Conservation (phyloP, 1,139 yeast genomes). For the Debaryomyces sp. region DNA sequence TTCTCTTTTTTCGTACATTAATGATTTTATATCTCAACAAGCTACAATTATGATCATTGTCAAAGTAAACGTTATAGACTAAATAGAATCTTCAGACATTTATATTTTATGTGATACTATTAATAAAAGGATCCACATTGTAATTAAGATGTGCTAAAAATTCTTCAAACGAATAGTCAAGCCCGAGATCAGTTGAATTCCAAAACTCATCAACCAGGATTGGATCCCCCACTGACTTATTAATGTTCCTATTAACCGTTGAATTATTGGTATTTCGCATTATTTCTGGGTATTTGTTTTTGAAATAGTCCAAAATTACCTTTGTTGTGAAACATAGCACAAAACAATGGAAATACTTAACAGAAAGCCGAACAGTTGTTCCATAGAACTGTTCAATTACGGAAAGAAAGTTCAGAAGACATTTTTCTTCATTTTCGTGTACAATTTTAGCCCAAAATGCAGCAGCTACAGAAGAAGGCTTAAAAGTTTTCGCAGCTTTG, state of each 20-base stretch:
- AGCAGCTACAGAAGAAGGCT: slow-evolving; percentile 24
- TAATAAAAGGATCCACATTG: slow-evolving; percentile 1
- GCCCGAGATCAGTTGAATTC: background rate
- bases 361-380: slow-evolving; percentile 1
- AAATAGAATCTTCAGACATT: too few relatives aligned
- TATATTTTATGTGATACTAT: background rate
- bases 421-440: slow-evolving; percentile 12
- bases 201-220: background rate
- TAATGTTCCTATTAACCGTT: background rate
- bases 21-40: too few relatives aligned
- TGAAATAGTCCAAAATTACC: slow-evolving; percentile 4
- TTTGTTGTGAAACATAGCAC: background rate
- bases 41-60: too few relatives aligned
- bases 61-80: background rate
- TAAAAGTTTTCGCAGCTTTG: slow-evolving; percentile 18
- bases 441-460: slow-evolving; percentile 26
- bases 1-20: too few relatives aligned
- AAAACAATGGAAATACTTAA: slow-evolving; percentile 4
- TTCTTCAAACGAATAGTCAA: background rate
- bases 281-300: background rate
- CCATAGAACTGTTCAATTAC: slow-evolving; percentile 5
- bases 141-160: background rate
- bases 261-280: background rate
- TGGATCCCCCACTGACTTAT: background rate
- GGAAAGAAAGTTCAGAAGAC: slow-evolving; percentile 6